Evolutionary conservation across 1,139 yeast genomes (phyloP), one percentile per base, ranked within the genome.

Genomic region (Scheffersomyces lignicola): DNA sequence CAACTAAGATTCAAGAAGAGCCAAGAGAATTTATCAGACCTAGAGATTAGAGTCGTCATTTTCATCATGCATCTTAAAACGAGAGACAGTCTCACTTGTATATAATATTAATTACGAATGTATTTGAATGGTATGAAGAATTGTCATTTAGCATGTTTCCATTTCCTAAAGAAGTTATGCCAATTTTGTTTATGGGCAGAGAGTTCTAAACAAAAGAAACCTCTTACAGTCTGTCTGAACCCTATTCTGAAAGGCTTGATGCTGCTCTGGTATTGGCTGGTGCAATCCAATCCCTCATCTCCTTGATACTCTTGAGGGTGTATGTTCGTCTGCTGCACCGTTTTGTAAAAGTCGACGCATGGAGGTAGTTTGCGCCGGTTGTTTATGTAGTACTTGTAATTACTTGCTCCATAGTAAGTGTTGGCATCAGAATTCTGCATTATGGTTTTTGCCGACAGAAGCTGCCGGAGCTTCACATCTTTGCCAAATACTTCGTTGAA

Each of bases 11-110:
- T 14, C 43, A 46, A 25, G 75, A 69, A 47, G 68, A 63, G 38
- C 62, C 60, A 12, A 53, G 56, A 39, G 62, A 58, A 38, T 50
- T 54, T 30, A 51, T 51, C 44, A 65, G 76, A 55, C 54, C 47
- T 35, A 63, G 76, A 48, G 56, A 56, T 32, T 51, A 42, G 30
- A 20, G 10, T 5, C n/a, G n/a, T 20, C 23, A 20, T 20, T 20
- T 20, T 20, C 23, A 20, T 20, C n/a, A n/a, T n/a, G 10, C 13
- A 23, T 23, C 11, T 23, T 23, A 6, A 12, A 23, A 23, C 9
- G 11, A 23, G n/a, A n/a, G 26, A 6, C 28, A 8, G 4, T 24
- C 28, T 16, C n/a, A n/a, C 29, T 15, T 26, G 29, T 26, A 26
- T 26, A 26, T 26, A 26, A 26, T 14, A 14, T 15, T n/a, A n/a